Evolutionary conservation across 306 rosid genomes (phyloP).

Genomic region (Elaeagnus macrophylla): DNA sequence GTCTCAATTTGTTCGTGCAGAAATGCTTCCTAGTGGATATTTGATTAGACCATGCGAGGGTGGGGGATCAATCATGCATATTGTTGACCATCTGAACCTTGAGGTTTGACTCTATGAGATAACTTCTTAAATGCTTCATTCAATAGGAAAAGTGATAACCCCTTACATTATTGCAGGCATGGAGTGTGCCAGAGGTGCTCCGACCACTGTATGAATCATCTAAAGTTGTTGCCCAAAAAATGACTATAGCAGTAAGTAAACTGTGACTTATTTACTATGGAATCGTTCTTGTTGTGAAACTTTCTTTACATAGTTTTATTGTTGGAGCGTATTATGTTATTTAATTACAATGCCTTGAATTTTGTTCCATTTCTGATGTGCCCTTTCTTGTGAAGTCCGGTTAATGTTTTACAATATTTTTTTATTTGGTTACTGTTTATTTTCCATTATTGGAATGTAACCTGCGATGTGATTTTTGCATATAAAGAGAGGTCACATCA

Average conservation of each 20-base stretch:
- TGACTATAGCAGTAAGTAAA: slow-evolving; percentile 80
- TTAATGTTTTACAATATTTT: too few species aligned
- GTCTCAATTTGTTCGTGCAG: slow-evolving; percentile 77
- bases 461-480: too few species aligned
- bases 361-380: too few species aligned
- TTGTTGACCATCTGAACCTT: slow-evolving; percentile 91
- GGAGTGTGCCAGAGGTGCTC: slow-evolving; percentile 96
- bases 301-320: background rate
- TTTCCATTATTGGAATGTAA: too few species aligned
- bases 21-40: slow-evolving; percentile 91
- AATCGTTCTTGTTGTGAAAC: background rate
- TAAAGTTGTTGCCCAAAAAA: slow-evolving; percentile 79
- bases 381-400: too few species aligned
- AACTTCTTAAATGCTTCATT: background rate
- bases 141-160: background rate
- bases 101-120: slow-evolving; percentile 43
- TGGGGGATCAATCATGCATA: slow-evolving; percentile 95
- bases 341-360: too few species aligned
- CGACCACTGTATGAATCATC: slow-evolving; percentile 96
- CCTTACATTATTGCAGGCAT: slow-evolving; percentile 40
- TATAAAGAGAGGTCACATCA: too few species aligned
- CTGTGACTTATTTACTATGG: background rate
- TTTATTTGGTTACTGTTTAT: too few species aligned
- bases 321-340: too few species aligned
- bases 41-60: slow-evolving; percentile 95